Base-by-base conservation (phyloP, 2,329 filamentous ascomycete species). In the Colletotrichum costaricense region DNA sequence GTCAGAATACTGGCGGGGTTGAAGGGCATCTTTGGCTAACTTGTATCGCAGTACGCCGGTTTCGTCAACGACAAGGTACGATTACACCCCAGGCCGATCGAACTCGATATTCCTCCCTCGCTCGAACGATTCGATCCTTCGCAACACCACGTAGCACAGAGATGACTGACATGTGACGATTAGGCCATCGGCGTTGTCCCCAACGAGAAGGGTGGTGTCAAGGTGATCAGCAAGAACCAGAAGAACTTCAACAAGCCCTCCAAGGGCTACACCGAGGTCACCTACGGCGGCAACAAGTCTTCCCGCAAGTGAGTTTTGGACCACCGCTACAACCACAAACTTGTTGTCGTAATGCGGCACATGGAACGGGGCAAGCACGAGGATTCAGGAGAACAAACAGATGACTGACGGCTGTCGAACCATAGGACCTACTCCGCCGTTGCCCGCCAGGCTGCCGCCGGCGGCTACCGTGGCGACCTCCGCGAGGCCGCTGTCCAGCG, bases 1-100 rank as follows among this genome's bases (percentile, higher is more conserved):
- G 28, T 38, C 54, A 38, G 38, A 38, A 3, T 5, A 28, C 33
- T n/a, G 58, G 16, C 24, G 24, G 30, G 19, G 28, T 24, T 24
- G 33, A n/a, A n/a, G 58, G 8, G 55, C 59, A 42, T 33, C 19
- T 63, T 63, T 49, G 33, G 78, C 84, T 88, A 81, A 88, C 78
- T 70, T 35, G 63, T 57, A 68, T 69, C 76, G 76, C 83, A 97
- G 94, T 91, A 98, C 86, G 94, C 94, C 81, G 97, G 97, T 82
- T 97, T 95, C 86, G 92, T 94, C 86, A 98, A 97, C 89, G 91
- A 93, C 85, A 97, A 98, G 94, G 95, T 97, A 93, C 78, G 76
- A 63, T 30, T 55, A 54, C 7, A 54, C 24, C 30, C 52, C 35
- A 22, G 8, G 5, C 6, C 19, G 52, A 63, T 26, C 60, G 54